Conservation (phyloP, 2,329 filamentous ascomycete species). For the Trichoderma koningiopsis region DNA sequence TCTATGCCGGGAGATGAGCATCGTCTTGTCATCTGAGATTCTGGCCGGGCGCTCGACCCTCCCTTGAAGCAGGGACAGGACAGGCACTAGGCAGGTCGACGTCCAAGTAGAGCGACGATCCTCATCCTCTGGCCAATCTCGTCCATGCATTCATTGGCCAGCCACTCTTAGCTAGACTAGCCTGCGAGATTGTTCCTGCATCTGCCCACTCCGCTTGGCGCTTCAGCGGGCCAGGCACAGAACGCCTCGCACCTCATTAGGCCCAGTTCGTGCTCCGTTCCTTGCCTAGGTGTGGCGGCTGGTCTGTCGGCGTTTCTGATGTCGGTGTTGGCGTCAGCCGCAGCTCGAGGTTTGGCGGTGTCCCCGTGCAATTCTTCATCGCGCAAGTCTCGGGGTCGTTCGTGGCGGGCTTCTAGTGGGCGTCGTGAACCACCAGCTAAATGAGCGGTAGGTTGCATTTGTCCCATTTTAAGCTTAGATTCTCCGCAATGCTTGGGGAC, state of each 20-base stretch:
- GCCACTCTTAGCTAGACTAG: conserved; percentile 24
- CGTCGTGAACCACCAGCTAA: neutral
- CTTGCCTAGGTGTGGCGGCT: conserved; percentile 12
- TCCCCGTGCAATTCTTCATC: neutral
- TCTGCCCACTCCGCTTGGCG: conserved; percentile 31
- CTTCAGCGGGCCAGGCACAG: conserved; percentile 21
- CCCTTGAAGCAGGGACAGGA: neutral
- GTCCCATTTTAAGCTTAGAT: conserved; percentile 23
- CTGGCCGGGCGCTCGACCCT: conserved; percentile 3
- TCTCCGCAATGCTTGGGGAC: conserved; percentile 15
- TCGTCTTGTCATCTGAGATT: conserved; percentile 26
- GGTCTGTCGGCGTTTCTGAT: conserved; percentile 23
- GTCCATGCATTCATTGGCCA: conserved; percentile 27
- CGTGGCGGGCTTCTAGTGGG: neutral
- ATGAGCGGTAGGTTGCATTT: conserved; percentile 13
- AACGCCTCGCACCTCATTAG: conserved; percentile 11
- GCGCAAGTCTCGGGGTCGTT: neutral
- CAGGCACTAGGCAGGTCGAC: conserved; percentile 13
- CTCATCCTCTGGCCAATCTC: conserved; percentile 28
- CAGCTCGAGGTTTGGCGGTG: neutral
- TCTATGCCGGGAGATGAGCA: conserved; percentile 31
- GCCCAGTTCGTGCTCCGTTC: conserved; percentile 8
- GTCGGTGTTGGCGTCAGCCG: conserved; percentile 15
- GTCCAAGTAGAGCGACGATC: conserved; percentile 20
- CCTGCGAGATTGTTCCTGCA: conserved; percentile 39